Conservation (phyloP, 164 flowering plant genomes). For the Vitis rupestris region DNA sequence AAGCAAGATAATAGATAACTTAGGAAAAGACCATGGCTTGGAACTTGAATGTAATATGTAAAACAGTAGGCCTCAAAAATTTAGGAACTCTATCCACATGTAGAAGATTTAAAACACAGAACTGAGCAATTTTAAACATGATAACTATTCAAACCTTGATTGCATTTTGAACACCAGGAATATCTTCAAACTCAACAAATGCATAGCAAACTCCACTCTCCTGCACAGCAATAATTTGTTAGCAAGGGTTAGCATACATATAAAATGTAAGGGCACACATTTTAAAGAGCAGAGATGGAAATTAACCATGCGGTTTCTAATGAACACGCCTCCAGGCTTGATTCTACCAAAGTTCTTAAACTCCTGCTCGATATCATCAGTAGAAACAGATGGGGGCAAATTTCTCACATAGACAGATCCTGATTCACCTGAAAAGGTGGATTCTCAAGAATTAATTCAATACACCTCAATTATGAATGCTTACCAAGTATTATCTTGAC, state of each 20-base stretch:
- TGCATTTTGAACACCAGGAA: conserved; percentile 67
- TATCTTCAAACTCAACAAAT: conserved; percentile 88
- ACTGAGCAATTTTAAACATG: neutral
- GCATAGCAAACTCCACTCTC: conserved; percentile 82
- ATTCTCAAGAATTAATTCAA: conserved; percentile 2
- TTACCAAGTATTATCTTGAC: no score
- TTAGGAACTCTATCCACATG: no score
- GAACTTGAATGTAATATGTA: no score
- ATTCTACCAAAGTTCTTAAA: conserved; percentile 42
- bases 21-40: no score
- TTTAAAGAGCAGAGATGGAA: neutral
- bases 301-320: conserved; percentile 70
- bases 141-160: conserved; percentile 48
- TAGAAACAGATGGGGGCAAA: conserved; percentile 38
- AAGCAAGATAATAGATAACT: no score
- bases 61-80: no score
- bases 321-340: conserved; percentile 73
- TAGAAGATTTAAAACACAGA: neutral
- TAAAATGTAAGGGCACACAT: no score
- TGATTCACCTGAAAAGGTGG: conserved; percentile 30
- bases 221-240: conserved; percentile 34
- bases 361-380: conserved; percentile 38
- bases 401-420: conserved; percentile 51
- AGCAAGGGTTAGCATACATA: no score
- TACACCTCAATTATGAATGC: neutral